Evolutionary conservation across 306 rosid genomes (phyloP).

Genomic region (Cicer judaicum): DNA sequence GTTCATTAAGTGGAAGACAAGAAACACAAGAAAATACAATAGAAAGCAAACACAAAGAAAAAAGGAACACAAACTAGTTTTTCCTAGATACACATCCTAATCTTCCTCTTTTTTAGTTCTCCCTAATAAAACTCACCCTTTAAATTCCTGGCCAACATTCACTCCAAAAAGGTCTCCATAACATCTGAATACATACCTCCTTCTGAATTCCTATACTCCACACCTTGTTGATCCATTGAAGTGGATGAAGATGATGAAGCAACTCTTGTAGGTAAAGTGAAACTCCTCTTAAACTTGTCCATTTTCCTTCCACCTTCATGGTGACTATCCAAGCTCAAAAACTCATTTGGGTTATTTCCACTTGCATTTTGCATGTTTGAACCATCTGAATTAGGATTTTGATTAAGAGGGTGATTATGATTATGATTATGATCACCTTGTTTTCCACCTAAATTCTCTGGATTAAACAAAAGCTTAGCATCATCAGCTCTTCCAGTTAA

Average conservation of each 20-base stretch:
- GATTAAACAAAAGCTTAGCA: constrained; percentile 81
- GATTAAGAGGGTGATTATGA: constrained; percentile 27
- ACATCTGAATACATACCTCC: constrained; percentile 83
- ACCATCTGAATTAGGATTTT: constrained; percentile 54
- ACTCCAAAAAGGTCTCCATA: constrained; percentile 92
- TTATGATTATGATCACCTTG: constrained; percentile 44
- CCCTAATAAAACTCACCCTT: not conserved
- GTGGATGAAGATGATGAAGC: constrained; percentile 86
- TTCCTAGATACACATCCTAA: constrained; percentile 69
- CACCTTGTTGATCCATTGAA: constrained; percentile 69
- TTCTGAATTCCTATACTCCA: constrained; percentile 73
- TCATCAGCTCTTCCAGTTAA: constrained; percentile 81
- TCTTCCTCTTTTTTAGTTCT: constrained; percentile 11
- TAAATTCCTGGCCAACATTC: constrained; percentile 41
- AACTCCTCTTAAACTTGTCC: constrained; percentile 88
- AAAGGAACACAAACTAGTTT: constrained; percentile 53
- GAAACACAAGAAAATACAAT: constrained; percentile 48
- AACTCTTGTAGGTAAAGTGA: constrained; percentile 82
- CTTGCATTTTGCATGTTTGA: constrained; percentile 52
- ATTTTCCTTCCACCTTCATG: constrained; percentile 62
- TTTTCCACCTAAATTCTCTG: constrained; percentile 69
- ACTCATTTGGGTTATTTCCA: constrained; percentile 64
- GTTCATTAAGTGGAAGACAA: constrained; percentile 53
- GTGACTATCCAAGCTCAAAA: constrained; percentile 91
- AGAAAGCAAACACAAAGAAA: constrained; percentile 55